Evolutionary conservation across 768 basidiomycete genomes (phyloP).

Genomic region (Suillus clintonianus): DNA sequence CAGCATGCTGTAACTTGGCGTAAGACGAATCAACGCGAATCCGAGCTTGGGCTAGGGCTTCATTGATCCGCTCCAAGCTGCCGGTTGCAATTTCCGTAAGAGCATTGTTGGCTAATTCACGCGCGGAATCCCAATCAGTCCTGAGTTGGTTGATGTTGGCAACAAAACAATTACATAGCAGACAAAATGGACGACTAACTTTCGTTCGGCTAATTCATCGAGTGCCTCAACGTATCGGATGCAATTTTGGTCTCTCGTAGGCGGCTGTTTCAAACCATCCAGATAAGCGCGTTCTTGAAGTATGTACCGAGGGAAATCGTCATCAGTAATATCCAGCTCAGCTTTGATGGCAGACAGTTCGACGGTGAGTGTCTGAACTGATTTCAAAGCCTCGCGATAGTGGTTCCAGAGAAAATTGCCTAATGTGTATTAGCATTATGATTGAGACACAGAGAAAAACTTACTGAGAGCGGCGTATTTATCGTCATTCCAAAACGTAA

Average conservation of each 20-base stretch:
- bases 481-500: conserved; percentile 19
- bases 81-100: too few relatives aligned
- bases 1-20: conserved; percentile 1
- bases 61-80: not conserved
- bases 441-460: not conserved
- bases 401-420: conserved; percentile 7
- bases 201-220: too few relatives aligned
- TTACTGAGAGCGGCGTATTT: conserved; percentile 24
- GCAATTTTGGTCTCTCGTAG: too few relatives aligned
- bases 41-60: not conserved
- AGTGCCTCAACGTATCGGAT: too few relatives aligned
- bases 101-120: not conserved
- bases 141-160: too few relatives aligned
- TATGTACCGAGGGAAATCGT: conserved; percentile 1
- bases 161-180: too few relatives aligned
- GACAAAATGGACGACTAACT: too few relatives aligned
- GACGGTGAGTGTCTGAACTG: not conserved
- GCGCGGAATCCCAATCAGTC: too few relatives aligned
- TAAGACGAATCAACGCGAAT: conserved; percentile 3
- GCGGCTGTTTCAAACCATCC: too few relatives aligned
- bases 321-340: not conserved
- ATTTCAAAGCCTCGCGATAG: not conserved
- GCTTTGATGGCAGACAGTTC: conserved; percentile 2
- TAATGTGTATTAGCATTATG: too few relatives aligned
- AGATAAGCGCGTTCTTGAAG: conserved; percentile 3